Conservation (phyloP, 495 filamentous ascomycete species). For the Acidiella bohemica region DNA sequence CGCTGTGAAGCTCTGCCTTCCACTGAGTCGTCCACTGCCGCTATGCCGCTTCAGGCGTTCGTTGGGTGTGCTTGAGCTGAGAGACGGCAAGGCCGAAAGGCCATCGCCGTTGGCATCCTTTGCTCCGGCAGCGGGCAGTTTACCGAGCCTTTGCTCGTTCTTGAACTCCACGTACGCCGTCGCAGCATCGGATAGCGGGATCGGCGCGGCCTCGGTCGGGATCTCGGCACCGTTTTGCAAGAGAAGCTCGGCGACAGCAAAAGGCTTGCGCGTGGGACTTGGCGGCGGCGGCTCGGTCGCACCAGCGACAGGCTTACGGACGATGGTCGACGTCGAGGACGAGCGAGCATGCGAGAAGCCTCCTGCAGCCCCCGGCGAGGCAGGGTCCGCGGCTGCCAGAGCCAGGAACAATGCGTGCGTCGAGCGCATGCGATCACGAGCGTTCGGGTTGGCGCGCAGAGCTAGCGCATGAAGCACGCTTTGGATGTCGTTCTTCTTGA, state of each 20-base stretch:
- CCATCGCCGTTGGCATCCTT: slow-evolving; percentile 17
- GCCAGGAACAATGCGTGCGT: slow-evolving; percentile 84
- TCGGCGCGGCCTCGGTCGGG: slow-evolving; percentile 54
- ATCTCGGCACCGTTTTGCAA: slow-evolving; percentile 91
- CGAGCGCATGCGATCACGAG: slow-evolving; percentile 70
- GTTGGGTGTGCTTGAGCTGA: too few relatives aligned
- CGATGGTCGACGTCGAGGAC: slow-evolving; percentile 19
- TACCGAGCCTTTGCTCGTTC: slow-evolving; percentile 31
- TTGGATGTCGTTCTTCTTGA: slow-evolving; percentile 88
- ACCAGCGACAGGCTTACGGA: not conserved
- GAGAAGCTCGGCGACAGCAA: slow-evolving; percentile 82
- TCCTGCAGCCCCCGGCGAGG: slow-evolving; percentile 43
- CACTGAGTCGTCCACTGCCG: not conserved
- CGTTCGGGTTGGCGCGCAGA: slow-evolving; percentile 74
- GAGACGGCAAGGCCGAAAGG: slow-evolving; percentile 14
- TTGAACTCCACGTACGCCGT: slow-evolving; percentile 77
- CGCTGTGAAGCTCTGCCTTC: slow-evolving; percentile 8
- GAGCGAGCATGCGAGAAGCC: slow-evolving; percentile 30
- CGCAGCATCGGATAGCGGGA: slow-evolving; percentile 63
- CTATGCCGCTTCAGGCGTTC: slow-evolving; percentile 1
- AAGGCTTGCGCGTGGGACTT: slow-evolving; percentile 32
- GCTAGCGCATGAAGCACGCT: slow-evolving; percentile 85
- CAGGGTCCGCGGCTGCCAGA: slow-evolving; percentile 87
- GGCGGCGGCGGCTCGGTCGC: slow-evolving; percentile 13
- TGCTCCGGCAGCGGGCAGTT: not conserved